Evolutionary conservation across 257 asterid species (phyloP), one percentile per base, ranked within the genome.

Genomic region (Gentiana straminea): DNA sequence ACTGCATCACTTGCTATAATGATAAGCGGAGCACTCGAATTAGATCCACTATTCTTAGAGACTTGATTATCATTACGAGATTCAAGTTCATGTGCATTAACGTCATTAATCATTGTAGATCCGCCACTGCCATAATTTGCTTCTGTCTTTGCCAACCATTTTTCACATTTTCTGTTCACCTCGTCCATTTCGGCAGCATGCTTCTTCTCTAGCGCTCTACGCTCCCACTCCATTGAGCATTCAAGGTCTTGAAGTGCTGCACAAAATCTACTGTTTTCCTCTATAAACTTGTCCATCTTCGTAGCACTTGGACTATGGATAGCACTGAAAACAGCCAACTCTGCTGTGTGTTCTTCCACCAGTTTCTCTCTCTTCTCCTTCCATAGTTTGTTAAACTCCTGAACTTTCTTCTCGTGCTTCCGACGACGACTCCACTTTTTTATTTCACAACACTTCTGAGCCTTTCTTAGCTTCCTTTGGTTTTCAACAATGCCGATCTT

Each of bases 121-220:
- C 52, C 62, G 48, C 52, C 35, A 56, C 59, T 24, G 64, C 48
- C 12, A 39, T 3, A 3, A 39, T 3, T 7, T 44, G 61, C 61
- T 44, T 61, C 61, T 15, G 75, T 77, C 54, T 58, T 41, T 4
- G 70, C 60, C 59, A 71, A 53, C 84, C 80, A 75, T 32, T 11
- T 11, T 55, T 61, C 69, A 11, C 68, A 66, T 67, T 67, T 83
- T 52, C 62, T 52, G 49, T 39, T 75, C 75, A 75, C 83, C 65
- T 60, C 65, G 33, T 70, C 51, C 63, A 24, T 62, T 62, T 71
- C 79, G 62, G 75, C 68, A 49, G 64, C 48, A 49, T 86, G 84
- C 68, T 65, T 64, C 47, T 57, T 77, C 64, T 75, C 75, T 36
- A 84, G 82, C 33, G 69, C 74, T 68, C 73, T 68, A 61, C 72